Conservation (phyloP, 192 early-diverging fungal species). For the Dissophora globulifera region DNA sequence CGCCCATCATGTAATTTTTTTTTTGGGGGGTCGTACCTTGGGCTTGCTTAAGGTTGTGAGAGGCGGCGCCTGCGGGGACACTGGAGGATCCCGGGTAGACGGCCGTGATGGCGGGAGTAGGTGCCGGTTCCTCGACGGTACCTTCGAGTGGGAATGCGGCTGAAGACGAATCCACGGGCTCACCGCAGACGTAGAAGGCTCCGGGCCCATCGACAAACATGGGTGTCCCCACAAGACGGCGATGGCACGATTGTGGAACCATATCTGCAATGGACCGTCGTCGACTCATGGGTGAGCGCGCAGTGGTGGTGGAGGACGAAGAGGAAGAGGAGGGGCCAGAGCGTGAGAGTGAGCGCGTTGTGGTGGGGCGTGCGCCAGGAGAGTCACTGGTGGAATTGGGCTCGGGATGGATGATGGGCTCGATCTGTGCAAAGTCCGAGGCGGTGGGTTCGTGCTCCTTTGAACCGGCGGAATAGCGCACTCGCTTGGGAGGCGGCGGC, state of each 20-base stretch:
- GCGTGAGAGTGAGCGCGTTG: neutral
- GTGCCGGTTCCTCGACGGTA: neutral
- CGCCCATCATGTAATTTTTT: neutral
- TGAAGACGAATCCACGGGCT: conserved; percentile 27
- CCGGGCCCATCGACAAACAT: conserved; percentile 31
- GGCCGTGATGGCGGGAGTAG: neutral
- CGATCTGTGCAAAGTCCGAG: conserved; percentile 27
- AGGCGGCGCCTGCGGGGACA: neutral
- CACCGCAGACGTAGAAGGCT: conserved; percentile 11
- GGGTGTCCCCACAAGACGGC: too few species aligned
- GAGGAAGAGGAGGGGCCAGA: too few species aligned
- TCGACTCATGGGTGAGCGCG: conserved; percentile 18
- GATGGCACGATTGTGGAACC: conserved; percentile 9
- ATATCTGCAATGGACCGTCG: conserved; percentile 28
- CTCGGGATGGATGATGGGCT: conserved; percentile 35
- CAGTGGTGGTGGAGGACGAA: too few species aligned
- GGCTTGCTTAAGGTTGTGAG: neutral
- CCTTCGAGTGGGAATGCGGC: conserved; percentile 8
- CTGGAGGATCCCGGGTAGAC: conserved; percentile 10
- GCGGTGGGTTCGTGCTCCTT: conserved; percentile 2
- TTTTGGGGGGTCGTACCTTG: conserved; percentile 1
- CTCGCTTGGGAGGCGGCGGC: conserved; percentile 21
- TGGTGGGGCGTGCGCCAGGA: neutral
- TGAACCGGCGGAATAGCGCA: neutral
- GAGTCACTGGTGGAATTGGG: too few species aligned